Evolutionary conservation across 345 rosid genomes (phyloP).

Genomic region (Viola odorata): DNA sequence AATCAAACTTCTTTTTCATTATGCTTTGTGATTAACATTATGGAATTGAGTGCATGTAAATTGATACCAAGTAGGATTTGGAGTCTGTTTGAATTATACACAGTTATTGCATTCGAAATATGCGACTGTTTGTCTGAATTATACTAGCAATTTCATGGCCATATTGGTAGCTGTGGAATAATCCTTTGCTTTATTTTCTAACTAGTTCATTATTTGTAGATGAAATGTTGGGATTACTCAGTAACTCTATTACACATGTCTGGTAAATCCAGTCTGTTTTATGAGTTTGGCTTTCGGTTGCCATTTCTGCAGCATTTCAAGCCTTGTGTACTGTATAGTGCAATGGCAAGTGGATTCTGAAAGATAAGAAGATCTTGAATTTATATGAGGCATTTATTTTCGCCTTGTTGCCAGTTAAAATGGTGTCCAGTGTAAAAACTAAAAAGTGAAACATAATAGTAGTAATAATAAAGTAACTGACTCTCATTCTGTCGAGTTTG

Average conservation of each 20-base stretch:
- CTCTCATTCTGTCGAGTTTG: too few species aligned
- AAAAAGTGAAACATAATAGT: too few species aligned
- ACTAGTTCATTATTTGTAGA: neutral
- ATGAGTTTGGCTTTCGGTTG: neutral
- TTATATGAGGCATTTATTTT: conserved; percentile 43
- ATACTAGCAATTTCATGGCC: too few species aligned
- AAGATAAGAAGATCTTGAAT: conserved; percentile 47
- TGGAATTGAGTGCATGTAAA: neutral
- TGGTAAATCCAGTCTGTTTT: too few species aligned
- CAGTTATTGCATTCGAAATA: neutral
- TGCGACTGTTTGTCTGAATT: neutral
- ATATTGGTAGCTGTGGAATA: neutral
- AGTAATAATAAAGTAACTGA: too few species aligned
- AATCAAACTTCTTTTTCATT: neutral
- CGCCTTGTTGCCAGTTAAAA: neutral
- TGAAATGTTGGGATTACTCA: too few species aligned
- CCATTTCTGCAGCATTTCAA: conserved; percentile 40
- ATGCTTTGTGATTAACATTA: neutral
- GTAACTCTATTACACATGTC: too few species aligned
- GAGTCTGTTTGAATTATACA: conserved; percentile 3
- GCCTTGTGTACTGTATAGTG: conserved; percentile 69
- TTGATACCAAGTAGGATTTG: neutral
- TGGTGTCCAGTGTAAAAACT: neutral
- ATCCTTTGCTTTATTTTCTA: neutral
- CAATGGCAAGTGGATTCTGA: conserved; percentile 73